Conservation (phyloP, 495 filamentous ascomycete genomes). For the Extremus antarcticus region DNA sequence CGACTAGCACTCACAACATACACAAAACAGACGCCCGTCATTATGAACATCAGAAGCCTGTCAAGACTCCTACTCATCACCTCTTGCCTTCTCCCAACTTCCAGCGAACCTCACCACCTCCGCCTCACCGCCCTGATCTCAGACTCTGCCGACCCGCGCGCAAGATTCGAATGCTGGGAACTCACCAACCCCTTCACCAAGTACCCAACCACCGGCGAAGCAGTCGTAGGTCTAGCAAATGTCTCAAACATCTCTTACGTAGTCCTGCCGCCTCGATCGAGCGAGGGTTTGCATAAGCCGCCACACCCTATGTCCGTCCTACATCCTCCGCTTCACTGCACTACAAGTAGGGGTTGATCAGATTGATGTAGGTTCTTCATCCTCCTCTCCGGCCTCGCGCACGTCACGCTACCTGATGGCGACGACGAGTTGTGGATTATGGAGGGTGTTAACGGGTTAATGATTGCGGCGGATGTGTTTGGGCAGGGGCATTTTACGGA, state of each 20-base stretch:
- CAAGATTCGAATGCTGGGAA: constrained; percentile 1
- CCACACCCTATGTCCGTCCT: neutral
- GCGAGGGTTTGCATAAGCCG: neutral
- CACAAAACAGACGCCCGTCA: no score
- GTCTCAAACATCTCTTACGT: constrained; percentile 1
- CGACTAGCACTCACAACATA: neutral
- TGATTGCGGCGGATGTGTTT: neutral
- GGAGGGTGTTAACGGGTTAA: constrained; percentile 1
- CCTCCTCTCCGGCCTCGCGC: constrained; percentile 1
- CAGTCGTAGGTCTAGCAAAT: neutral
- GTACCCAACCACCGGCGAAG: constrained; percentile 1
- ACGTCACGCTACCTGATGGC: neutral
- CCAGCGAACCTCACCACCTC: neutral
- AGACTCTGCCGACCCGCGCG: neutral
- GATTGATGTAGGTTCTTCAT: neutral
- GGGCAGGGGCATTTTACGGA: constrained; percentile 1
- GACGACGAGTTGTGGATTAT: constrained; percentile 1
- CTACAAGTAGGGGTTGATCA: neutral
- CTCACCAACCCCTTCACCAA: neutral
- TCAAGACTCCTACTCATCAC: neutral
- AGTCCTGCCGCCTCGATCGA: neutral
- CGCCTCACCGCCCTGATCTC: neutral
- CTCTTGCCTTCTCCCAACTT: neutral
- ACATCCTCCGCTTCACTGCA: neutral
- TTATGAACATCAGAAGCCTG: no score